Percentiles rank a stretch among this genome's conserved stretches.
phyloP scores from a whole-genome alignment of 352 stramenopile species.

The Pythium oligandrum region DNA sequence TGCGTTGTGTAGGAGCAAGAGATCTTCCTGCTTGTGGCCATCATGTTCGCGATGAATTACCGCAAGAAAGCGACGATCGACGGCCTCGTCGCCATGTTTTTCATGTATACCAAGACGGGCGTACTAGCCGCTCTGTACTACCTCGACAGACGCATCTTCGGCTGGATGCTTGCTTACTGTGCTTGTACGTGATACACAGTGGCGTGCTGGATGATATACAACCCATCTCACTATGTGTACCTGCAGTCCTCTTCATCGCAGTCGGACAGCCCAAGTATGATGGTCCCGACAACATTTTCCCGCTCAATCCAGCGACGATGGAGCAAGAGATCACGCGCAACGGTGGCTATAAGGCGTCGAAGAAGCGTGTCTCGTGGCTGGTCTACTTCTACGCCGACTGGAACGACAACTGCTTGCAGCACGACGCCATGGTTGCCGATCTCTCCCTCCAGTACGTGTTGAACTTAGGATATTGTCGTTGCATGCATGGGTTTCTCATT shows the following conservation, averaged over 20 bases:
- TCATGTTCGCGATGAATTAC: conserved; percentile 61
- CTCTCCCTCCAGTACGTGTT: conserved; percentile 47
- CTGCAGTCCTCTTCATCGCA: conserved; percentile 51
- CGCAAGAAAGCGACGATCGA: conserved; percentile 73
- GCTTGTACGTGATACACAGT: conserved; percentile 28
- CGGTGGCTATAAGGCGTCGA: conserved; percentile 20
- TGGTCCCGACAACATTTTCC: conserved; percentile 46
- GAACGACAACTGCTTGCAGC: conserved; percentile 68
- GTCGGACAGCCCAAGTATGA: conserved; percentile 61
- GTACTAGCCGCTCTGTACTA: conserved; percentile 64
- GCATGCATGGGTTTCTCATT: background rate
- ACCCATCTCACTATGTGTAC: background rate
- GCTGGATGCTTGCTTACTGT: conserved; percentile 56
- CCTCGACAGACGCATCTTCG: conserved; percentile 53
- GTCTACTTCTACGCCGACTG: conserved; percentile 73
- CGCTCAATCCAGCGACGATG: conserved; percentile 38
- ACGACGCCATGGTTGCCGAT: conserved; percentile 68
- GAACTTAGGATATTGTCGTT: background rate
- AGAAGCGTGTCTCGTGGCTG: conserved; percentile 47
- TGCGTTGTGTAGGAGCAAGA: conserved; percentile 47
- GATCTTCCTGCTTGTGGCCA: conserved; percentile 55
- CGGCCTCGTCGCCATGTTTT: conserved; percentile 56
- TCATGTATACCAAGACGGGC: conserved; percentile 63
- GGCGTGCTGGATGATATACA: background rate
- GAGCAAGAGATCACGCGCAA: conserved; percentile 41